These are phyloP conservation scores for Pyrrhoderma lamaoense DNA, from an alignment of 1,284 basidiomycete genomes.

Conservation along the genomic window DNA sequence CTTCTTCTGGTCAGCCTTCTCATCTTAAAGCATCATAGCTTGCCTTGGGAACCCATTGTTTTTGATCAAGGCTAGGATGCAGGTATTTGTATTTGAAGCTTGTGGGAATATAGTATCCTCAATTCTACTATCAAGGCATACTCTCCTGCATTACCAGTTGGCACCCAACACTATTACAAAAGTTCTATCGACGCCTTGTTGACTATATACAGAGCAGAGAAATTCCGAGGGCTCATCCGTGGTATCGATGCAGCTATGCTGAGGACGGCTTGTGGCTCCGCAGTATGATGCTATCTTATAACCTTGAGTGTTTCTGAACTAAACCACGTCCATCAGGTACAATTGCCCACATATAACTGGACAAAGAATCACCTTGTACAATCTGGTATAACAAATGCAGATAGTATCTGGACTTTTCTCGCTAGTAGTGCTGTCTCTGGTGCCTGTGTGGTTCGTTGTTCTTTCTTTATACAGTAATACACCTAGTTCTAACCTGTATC, in stretches of 20 bases:
- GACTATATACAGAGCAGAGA: constrained; percentile 76
- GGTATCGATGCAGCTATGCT: constrained; percentile 93
- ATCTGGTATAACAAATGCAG: constrained; percentile 56
- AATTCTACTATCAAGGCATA: constrained; percentile 56
- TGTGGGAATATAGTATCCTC: background rate
- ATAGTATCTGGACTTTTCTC: constrained; percentile 84
- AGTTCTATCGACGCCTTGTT: constrained; percentile 74
- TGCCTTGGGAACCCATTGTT: constrained; percentile 91
- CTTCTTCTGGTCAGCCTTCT: constrained; percentile 3
- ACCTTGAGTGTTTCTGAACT: background rate
- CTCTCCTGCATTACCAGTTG: constrained; percentile 89
- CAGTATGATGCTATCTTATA: constrained; percentile 26
- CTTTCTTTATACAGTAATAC: constrained; percentile 5
- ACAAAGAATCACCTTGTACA: constrained; percentile 74
- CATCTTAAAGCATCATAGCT: constrained; percentile 38
- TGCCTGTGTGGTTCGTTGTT: constrained; percentile 72
- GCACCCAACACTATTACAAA: constrained; percentile 89
- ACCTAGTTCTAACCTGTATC: constrained; percentile 11
- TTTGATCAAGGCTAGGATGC: constrained; percentile 95
- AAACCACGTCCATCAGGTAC: constrained; percentile 46
- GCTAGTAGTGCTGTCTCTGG: constrained; percentile 87
- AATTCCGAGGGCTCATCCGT: constrained; percentile 73
- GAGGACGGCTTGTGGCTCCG: constrained; percentile 90
- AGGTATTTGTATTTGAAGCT: constrained; percentile 43
- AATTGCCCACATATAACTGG: constrained; percentile 94